Evolutionary conservation across 179 eudicot genomes (phyloP), one percentile per base, ranked within the genome.

Genomic region (Kewa caespitosa): DNA sequence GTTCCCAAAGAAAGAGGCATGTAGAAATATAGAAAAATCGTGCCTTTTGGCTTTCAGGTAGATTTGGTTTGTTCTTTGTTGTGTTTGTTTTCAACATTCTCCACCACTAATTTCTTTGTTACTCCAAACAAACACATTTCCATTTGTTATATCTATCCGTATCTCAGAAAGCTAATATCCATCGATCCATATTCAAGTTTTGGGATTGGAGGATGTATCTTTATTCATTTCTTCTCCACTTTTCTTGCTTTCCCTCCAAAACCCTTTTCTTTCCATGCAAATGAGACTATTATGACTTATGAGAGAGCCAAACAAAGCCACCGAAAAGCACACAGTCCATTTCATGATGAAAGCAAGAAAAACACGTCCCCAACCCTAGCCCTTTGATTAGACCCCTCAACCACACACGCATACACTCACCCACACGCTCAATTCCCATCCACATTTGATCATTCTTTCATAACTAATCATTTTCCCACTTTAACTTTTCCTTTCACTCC

Each of bases 361-460:
- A 80, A 75, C 65, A 71, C 76, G 66, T 38, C 76, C 55, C n/a
- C 31, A 25, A 75, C 41, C 15, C 32, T 70, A 67, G 73, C 41
- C 32, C 34, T 66, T 77, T 74, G 91, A 91, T 91, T 87, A 83
- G 91, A 91, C 92, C 61, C 69, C 80, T 87, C 91, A 91, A 89
- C 92, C n/a, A 75, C 91, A 80, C 87, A 76, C 89, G 75, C 82
- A 72, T 78, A 61, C 70, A 72, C 54, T 57, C 70, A 67, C 74
- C 52, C 83, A 76, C 78, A 79, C 77, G 74, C 79, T 62, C 77
- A n/a, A n/a, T 13, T 50, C 4, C 14, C 20, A 50, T 14, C 23
- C 23, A 14, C 55, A 50, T 5, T 12, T 34, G n/a, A n/a, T n/a
- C n/a, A n/a, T n/a, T n/a, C n/a, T n/a, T n/a, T n/a, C n/a, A n/a